Evolutionary conservation across 345 rosid genomes (phyloP).

Genomic region (Populus euphratica): DNA sequence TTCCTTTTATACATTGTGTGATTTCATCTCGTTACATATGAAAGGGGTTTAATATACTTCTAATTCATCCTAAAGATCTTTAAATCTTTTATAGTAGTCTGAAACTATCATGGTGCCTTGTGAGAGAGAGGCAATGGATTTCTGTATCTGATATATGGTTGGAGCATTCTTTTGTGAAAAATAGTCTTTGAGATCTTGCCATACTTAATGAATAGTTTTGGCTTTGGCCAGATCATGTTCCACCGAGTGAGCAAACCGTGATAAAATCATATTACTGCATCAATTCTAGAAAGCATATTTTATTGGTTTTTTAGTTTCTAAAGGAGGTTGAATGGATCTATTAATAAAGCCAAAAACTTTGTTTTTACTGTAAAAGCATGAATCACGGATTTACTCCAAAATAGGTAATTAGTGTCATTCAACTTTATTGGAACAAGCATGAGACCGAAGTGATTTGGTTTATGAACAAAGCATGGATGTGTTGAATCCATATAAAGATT

Average conservation of each 20-base stretch:
- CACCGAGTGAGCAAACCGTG: conserved; percentile 7
- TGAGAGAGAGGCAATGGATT: not conserved
- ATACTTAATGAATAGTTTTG: not conserved
- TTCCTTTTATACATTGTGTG: not conserved
- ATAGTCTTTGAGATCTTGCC: conserved; percentile 15
- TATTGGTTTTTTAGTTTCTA: not conserved
- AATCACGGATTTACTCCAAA: not conserved
- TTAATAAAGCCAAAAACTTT: not conserved
- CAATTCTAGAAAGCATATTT: not conserved
- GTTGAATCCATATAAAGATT: no score
- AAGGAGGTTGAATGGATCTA: not conserved
- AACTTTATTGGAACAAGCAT: no score
- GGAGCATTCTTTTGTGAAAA: conserved; percentile 13
- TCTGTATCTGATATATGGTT: not conserved
- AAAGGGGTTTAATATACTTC: no score
- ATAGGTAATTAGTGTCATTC: no score
- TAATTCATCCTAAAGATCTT: not conserved
- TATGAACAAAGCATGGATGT: no score
- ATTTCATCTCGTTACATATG: not conserved
- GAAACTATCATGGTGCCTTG: conserved; percentile 12
- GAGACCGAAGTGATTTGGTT: no score
- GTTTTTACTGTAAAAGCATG: not conserved
- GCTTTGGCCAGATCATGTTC: conserved; percentile 7
- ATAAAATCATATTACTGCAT: conserved; percentile 3
- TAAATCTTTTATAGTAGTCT: not conserved